Evolutionary conservation across 2,329 filamentous ascomycete genomes (phyloP).

Genomic region (Coniochaeta sp.): DNA sequence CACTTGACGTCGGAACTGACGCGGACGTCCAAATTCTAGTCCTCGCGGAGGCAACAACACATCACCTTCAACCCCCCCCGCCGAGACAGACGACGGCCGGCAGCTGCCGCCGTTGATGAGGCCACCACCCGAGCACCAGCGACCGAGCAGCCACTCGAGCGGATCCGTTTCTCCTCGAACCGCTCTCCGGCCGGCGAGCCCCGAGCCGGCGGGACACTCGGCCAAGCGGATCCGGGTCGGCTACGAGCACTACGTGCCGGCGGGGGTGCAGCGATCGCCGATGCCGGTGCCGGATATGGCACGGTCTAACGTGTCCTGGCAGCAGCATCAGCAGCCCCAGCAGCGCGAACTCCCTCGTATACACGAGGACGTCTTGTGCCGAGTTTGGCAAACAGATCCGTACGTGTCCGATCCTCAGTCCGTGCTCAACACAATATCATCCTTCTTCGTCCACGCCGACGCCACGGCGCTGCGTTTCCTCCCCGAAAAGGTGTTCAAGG

Average conservation of each 20-base stretch:
- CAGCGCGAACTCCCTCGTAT: constrained; percentile 36
- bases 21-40: constrained; percentile 22
- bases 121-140: constrained; percentile 25
- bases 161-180: constrained; percentile 41
- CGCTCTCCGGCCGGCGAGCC: constrained; percentile 23
- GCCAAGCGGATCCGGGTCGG: constrained; percentile 42
- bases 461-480: constrained; percentile 33
- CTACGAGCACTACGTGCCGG: constrained; percentile 36
- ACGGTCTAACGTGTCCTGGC: constrained; percentile 23
- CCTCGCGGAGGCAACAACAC: constrained; percentile 52
- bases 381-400: constrained; percentile 43
- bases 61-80: constrained; percentile 44
- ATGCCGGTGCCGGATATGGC: constrained; percentile 25
- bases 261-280: constrained; percentile 21
- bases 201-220: constrained; percentile 22
- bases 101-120: constrained; percentile 24
- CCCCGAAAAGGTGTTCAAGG: constrained; percentile 29
- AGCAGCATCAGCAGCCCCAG: too few relatives aligned
- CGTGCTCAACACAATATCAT: constrained; percentile 28
- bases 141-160: constrained; percentile 35
- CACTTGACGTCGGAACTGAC: background rate
- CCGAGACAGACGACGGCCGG: constrained; percentile 39
- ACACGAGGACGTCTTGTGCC: constrained; percentile 39
- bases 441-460: constrained; percentile 35
- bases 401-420: constrained; percentile 36